Evolutionary conservation across 352 stramenopile species (phyloP), one percentile per base, ranked within the genome.

Genomic region (Pythium chondricola): DNA sequence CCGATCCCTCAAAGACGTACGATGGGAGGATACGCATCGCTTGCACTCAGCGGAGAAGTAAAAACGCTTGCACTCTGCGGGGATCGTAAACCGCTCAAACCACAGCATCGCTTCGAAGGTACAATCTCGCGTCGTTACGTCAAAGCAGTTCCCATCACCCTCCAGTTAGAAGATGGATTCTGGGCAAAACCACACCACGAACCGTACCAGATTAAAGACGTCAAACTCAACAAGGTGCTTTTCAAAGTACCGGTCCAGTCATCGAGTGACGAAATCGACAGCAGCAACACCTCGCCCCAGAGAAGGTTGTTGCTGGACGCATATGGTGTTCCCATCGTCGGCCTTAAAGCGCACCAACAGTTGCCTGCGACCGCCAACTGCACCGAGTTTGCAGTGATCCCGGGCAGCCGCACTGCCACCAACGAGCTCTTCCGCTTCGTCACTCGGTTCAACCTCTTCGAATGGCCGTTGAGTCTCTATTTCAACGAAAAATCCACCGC

Each of bases 251-350:
- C 30, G 18, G n/a, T n/a, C n/a, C n/a, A n/a, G n/a, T n/a, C n/a
- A n/a, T n/a, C n/a, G n/a, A n/a, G n/a, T n/a, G n/a, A n/a, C n/a
- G n/a, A n/a, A n/a, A n/a, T n/a, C n/a, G n/a, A n/a, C n/a, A n/a
- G n/a, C n/a, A n/a, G n/a, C n/a, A n/a, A n/a, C n/a, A n/a, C n/a
- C n/a, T n/a, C n/a, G n/a, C n/a, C n/a, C n/a, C n/a, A n/a, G n/a
- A n/a, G n/a, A n/a, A n/a, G n/a, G n/a, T n/a, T 58, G 35, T 22
- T 63, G 22, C 48, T 57, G 7, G 54, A 63, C 18, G 46, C 46
- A n/a, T 63, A 54, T 18, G 30, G 43, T 11, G 43, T 63, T 9
- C 56, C 56, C 0, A 27, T 63, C 14, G 56, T 50, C 1, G 27
- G 56, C n/a, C 42, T 54, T 55, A 36, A 37, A 56, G 18, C 31